These are phyloP conservation scores for Priceomyces castillae DNA, from an alignment of 805 yeast genomes.

Conservation along the genomic window DNA sequence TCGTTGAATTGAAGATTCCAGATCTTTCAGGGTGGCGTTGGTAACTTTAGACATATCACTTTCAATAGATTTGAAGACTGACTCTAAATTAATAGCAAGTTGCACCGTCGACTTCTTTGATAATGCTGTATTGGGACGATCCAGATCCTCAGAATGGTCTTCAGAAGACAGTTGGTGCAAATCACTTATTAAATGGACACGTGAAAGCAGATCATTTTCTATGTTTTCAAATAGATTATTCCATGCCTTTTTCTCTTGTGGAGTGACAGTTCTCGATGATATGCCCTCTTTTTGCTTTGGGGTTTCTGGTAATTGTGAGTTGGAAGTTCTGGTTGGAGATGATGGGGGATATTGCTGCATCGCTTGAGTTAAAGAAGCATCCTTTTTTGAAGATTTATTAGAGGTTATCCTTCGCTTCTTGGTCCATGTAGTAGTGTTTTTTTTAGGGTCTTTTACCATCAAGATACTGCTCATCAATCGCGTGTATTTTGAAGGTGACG, in stretches of 20 bases:
- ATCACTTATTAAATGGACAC: not conserved
- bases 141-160: not conserved
- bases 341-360: not conserved
- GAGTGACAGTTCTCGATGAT: not conserved
- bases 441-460: not conserved
- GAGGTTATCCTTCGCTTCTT: slow-evolving; percentile 2
- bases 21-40: not conserved
- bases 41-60: slow-evolving; percentile 7
- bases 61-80: slow-evolving; percentile 11
- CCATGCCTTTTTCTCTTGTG: slow-evolving; percentile 15
- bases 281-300: not conserved
- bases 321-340: not conserved
- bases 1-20: not conserved
- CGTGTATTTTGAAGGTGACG: slow-evolving; percentile 17
- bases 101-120: not conserved
- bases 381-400: not conserved
- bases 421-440: not conserved
- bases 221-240: slow-evolving; percentile 15
- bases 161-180: not conserved
- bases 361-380: not conserved
- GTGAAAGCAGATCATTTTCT: slow-evolving; percentile 2
- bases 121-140: not conserved
- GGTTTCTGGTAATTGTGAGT: not conserved
- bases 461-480: slow-evolving; percentile 5
- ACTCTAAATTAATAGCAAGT: not conserved